Conservation (phyloP, 2,329 filamentous ascomycete genomes). For the Leptographium radiaticola region DNA sequence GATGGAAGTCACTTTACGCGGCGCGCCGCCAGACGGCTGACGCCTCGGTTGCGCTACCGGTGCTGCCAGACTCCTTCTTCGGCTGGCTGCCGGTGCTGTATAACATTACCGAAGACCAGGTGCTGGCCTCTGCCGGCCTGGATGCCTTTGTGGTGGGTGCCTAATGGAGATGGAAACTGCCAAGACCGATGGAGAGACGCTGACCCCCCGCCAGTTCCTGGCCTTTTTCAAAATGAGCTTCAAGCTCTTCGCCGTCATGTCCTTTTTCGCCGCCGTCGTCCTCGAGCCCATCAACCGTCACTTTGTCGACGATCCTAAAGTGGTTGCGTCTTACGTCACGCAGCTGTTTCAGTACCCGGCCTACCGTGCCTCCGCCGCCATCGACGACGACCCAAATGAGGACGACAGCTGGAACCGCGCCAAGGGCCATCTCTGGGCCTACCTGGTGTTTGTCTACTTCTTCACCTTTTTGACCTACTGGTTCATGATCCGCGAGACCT, state of each 20-base stretch:
- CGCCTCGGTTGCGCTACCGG: conserved; percentile 49
- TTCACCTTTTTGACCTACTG: conserved; percentile 76
- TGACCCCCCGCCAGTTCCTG: conserved; percentile 46
- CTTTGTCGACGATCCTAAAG: conserved; percentile 28
- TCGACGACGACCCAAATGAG: conserved; percentile 9
- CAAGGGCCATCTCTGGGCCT: conserved; percentile 69
- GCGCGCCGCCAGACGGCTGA: conserved; percentile 58
- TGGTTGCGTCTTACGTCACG: neutral
- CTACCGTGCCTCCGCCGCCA: neutral
- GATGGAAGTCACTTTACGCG: conserved; percentile 85
- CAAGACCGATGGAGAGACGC: too few species aligned
- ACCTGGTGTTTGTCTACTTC: conserved; percentile 86
- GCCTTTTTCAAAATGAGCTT: conserved; percentile 94
- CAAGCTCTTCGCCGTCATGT: conserved; percentile 64
- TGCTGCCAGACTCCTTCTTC: conserved; percentile 71
- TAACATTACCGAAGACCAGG: conserved; percentile 74
- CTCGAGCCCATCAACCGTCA: conserved; percentile 76
- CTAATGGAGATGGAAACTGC: too few species aligned
- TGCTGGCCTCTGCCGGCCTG: conserved; percentile 78
- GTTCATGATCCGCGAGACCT: conserved; percentile 70
- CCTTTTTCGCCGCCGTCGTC: conserved; percentile 68
- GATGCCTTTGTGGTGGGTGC: conserved; percentile 76
- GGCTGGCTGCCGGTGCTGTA: conserved; percentile 88
- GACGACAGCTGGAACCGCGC: conserved; percentile 21
- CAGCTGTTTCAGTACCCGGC: neutral